Conservation (phyloP, 2,329 filamentous ascomycete genomes). For the Colletotrichum coccodes region DNA sequence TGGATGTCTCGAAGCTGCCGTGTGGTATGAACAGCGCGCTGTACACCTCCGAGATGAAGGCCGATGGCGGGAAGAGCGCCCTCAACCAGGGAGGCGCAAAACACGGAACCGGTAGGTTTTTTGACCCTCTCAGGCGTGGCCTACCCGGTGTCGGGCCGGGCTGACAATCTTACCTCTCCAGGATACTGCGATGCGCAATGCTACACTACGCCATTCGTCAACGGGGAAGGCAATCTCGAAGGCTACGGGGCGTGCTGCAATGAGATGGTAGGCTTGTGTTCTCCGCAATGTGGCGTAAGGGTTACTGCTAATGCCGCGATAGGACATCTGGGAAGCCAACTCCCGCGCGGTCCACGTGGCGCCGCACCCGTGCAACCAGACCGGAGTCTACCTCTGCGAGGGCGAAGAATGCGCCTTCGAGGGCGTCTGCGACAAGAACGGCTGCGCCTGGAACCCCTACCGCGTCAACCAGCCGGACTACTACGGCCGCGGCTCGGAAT, state of each 20-base stretch:
- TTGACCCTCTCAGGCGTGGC: background rate
- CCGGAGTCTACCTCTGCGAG: conserved; percentile 54
- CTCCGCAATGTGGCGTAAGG: background rate
- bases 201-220: conserved; percentile 60
- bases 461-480: conserved; percentile 35
- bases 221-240: conserved; percentile 55
- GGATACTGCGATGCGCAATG: conserved; percentile 71
- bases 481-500: conserved; percentile 44
- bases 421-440: conserved; percentile 55
- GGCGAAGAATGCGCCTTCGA: conserved; percentile 50
- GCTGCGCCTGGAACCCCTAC: conserved; percentile 57
- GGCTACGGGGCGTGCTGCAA: conserved; percentile 61
- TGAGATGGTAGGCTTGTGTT: conserved; percentile 49
- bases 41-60: conserved; percentile 66
- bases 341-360: conserved; percentile 54
- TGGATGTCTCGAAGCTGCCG: conserved; percentile 71
- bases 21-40: conserved; percentile 76
- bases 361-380: conserved; percentile 59
- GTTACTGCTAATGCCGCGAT: background rate
- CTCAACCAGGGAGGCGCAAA: conserved; percentile 67
- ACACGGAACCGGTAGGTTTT: conserved; percentile 63
- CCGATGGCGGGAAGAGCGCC: conserved; percentile 67
- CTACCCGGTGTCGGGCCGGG: background rate
- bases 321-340: conserved; percentile 66
- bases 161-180: background rate